phyloP scores from a whole-genome alignment of 208 protist genomes.

The Hexamita inflata region DNA sequence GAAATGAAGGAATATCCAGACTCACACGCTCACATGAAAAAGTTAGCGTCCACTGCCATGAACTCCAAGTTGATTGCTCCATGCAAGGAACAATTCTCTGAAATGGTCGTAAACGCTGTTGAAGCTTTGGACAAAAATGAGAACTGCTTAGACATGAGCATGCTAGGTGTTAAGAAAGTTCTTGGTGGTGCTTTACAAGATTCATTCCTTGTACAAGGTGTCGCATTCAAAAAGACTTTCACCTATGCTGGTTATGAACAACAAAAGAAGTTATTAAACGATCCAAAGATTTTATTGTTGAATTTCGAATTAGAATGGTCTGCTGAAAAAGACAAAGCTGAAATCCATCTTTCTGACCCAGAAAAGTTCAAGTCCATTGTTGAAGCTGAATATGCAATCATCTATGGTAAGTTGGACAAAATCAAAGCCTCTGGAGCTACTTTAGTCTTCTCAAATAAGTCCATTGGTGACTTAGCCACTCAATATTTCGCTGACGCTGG shows the following conservation, averaged over 20 bases:
- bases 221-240: conserved; percentile 99
- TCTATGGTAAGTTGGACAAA: conserved; percentile 98
- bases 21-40: conserved; percentile 56
- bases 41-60: conserved; percentile 89
- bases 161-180: conserved; percentile 99
- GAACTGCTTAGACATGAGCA: conserved; percentile 73
- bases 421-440: conserved; percentile 89
- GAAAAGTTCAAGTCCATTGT: conserved; percentile 97
- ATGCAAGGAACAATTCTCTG: conserved; percentile 81
- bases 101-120: conserved; percentile 94
- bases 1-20: conserved; percentile 28
- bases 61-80: conserved; percentile 96
- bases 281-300: conserved; percentile 90
- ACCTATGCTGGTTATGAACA: conserved; percentile 94
- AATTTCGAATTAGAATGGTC: conserved; percentile 99
- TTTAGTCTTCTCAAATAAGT: conserved; percentile 82
- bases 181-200: conserved; percentile 92
- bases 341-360: conserved; percentile 86
- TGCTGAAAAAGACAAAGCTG: conserved; percentile 96
- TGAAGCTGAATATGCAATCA: conserved; percentile 98
- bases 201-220: conserved; percentile 90
- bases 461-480: conserved; percentile 99
- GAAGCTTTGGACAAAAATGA: conserved; percentile 58
- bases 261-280: conserved; percentile 87
- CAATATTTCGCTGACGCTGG: conserved; percentile 97